Conservation (phyloP, 495 filamentous ascomycete species). For the Penicillium daleae region DNA sequence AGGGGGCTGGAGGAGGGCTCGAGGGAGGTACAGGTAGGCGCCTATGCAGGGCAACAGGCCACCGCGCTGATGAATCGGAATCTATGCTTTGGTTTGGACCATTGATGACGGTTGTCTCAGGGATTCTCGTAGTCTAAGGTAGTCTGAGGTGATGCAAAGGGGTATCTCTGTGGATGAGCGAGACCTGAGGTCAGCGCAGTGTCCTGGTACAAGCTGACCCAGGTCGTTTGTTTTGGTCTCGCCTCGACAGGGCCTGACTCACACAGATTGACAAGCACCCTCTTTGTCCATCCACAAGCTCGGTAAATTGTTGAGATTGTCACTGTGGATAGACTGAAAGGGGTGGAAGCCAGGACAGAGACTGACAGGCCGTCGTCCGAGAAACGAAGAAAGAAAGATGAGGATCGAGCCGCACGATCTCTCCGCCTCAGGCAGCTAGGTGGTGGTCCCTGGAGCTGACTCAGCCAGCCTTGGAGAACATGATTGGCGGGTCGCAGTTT, state of each 20-base stretch:
- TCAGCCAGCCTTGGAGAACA: conserved; percentile 8
- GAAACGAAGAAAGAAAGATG: conserved; percentile 33
- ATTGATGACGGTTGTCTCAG: neutral
- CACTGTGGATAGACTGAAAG: conserved; percentile 9
- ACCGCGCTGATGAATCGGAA: neutral
- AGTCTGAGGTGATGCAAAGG: neutral
- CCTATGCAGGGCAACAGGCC: neutral
- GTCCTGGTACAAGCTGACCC: neutral
- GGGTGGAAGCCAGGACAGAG: conserved; percentile 19
- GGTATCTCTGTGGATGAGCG: conserved; percentile 6
- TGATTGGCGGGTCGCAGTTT: conserved; percentile 18
- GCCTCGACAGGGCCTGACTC: conserved; percentile 12
- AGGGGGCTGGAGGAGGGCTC: neutral
- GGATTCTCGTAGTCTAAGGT: neutral
- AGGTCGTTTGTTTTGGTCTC: conserved; percentile 12
- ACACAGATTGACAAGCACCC: conserved; percentile 19
- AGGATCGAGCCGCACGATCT: conserved; percentile 27
- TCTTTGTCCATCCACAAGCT: conserved; percentile 12
- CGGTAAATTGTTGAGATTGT: conserved; percentile 6
- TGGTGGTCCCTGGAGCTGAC: conserved; percentile 21
- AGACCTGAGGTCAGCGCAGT: neutral
- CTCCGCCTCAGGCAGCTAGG: conserved; percentile 34
- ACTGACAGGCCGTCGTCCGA: conserved; percentile 41
- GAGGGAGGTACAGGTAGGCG: conserved; percentile 1
- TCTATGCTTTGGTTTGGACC: neutral